Evolutionary conservation across 345 rosid species (phyloP), one percentile per base, ranked within the genome.

Genomic region (Anastatica hierochuntica): DNA sequence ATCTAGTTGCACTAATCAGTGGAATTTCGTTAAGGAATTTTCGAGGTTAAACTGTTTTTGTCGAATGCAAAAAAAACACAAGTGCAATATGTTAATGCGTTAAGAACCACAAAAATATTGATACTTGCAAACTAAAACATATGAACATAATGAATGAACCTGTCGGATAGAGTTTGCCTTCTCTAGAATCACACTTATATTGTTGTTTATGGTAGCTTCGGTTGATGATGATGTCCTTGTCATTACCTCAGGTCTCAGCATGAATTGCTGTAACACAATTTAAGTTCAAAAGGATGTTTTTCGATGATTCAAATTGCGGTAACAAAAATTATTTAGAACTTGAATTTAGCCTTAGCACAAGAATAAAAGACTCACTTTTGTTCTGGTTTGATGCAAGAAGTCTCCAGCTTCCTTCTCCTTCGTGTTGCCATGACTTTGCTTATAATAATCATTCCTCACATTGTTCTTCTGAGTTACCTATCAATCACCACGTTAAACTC

Each of bases 111-210:
- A n/a, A n/a, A n/a, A n/a, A n/a, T n/a, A n/a, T n/a, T n/a, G n/a
- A n/a, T n/a, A n/a, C n/a, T n/a, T n/a, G n/a, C n/a, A n/a, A n/a
- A n/a, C n/a, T n/a, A n/a, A n/a, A n/a, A n/a, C n/a, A n/a, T n/a
- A n/a, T n/a, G n/a, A n/a, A n/a, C n/a, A n/a, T 29, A 29, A 29
- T 29, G 33, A 29, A 39, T 16, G 14, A 47, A 90, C 98, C 96
- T 87, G 96, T 63, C 96, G 78, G 51, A 90, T 90, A 12, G 95
- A 89, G 65, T 64, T 81, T 58, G 98, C 98, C 60, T 90, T 90
- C 82, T 84, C 73, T 72, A 90, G 55, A 48, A 90, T 87, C 46
- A 79, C 81, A 8, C 82, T 75, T 53, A 87, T 77, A 51, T 81
- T 78, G 62, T 67, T 60, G 43, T 69, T 81, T 33, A 76, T 56